Base-by-base conservation (phyloP, 805 yeast genomes). In the Ogataea neopini region DNA sequence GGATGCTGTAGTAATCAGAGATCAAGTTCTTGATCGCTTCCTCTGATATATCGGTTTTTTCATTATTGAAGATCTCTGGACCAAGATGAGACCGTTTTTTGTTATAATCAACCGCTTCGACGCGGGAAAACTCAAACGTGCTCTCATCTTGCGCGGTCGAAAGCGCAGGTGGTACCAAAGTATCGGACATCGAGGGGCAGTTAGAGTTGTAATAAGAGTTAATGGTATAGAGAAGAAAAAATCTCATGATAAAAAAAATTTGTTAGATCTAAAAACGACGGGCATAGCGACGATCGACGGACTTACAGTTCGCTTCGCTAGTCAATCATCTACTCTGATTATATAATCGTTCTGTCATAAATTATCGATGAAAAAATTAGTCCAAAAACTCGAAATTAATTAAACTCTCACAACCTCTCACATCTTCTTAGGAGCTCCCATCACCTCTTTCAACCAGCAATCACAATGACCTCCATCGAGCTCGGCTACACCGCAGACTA, bases 401-500 rank as follows among this genome's bases (percentile, higher is more conserved):
- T 17, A n/a, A 6, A 34, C 5, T 19, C n/a, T n/a, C n/a, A 10
- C 14, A 34, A 34, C 8, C 34, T 13, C 15, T n/a, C 18, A n/a
- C 3, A 6, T 13, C 4, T 9, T 17, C 11, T 3, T 17, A 17
- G 18, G 4, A 19, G 6, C n/a, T n/a, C 23, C 25, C 17, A 14
- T 34, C 23, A 23, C 10, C 14, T 6, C 8, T n/a, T n/a, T n/a
- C 25, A 6, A 18, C 17, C 3, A 13, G 4, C 7, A n/a, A 20
- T 6, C 14, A n/a, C 20, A 23, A n/a, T 10, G 18, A n/a, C 5
- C 8, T 26, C 41, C 6, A 71, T 78, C 23, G 76, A 81, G 50
- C 68, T 87, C 32, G 94, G 94, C 5, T 65, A 78, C 39, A 79
- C 95, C 2, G 94, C 92, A 14, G 99, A 94, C 67, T 83, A 89